A percentile compares a stretch with the other conserved stretches of the same genome.
phyloP scores from a whole-genome alignment of 1,284 basidiomycete genomes.

The Volvariella surrecta region DNA sequence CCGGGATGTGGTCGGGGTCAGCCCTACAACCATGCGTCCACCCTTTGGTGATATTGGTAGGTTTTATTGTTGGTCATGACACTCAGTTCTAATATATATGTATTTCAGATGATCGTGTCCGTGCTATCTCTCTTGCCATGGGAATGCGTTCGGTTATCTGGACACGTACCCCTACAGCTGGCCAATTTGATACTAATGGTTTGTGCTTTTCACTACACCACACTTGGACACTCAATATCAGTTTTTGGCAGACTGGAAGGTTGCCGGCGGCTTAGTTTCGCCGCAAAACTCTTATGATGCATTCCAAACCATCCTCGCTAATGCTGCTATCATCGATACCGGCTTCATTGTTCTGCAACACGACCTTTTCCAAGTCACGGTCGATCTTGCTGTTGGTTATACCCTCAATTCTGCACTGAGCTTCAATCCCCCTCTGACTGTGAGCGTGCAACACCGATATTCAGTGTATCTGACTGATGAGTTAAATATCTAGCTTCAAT shows the following conservation, averaged over 20 bases:
- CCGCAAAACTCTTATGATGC: constrained; percentile 45
- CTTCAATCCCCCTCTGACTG: constrained; percentile 53
- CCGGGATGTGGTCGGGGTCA: constrained; percentile 66
- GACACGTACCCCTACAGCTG: constrained; percentile 51
- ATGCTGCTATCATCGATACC: constrained; percentile 46
- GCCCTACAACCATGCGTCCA: constrained; percentile 63
- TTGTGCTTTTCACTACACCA: constrained; percentile 1
- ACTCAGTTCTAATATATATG: constrained; percentile 5
- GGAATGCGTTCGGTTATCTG: constrained; percentile 76
- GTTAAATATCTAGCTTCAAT: constrained; percentile 35
- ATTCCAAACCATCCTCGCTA: constrained; percentile 55
- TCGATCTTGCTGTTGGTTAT: constrained; percentile 85
- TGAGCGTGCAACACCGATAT: constrained; percentile 20
- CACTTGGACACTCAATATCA: too few relatives aligned
- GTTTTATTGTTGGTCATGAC: constrained; percentile 6
- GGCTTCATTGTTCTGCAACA: constrained; percentile 89
- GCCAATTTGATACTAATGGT: constrained; percentile 79
- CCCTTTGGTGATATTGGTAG: constrained; percentile 52
- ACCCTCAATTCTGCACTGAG: constrained; percentile 64
- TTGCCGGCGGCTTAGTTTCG: constrained; percentile 62
- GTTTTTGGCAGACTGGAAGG: constrained; percentile 86
- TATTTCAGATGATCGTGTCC: constrained; percentile 74
- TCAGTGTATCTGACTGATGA: constrained; percentile 1
- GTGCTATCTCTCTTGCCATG: constrained; percentile 78
- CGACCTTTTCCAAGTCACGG: constrained; percentile 79